Evolutionary conservation across 768 basidiomycete species (phyloP).

Genomic region (Dioszegia hungarica): DNA sequence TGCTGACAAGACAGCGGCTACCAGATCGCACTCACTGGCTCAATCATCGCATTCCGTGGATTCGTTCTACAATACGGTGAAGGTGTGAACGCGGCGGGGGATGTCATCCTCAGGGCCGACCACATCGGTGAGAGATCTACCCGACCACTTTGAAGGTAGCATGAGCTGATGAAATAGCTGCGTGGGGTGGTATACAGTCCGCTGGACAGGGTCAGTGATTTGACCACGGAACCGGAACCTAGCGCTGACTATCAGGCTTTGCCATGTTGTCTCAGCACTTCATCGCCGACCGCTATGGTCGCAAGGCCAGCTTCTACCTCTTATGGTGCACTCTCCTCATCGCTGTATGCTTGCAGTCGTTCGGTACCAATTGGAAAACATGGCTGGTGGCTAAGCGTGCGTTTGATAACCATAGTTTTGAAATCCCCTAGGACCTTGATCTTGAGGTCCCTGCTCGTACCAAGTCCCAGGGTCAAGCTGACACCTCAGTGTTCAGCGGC

Average conservation of each 20-base stretch:
- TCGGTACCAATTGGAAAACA: constrained; percentile 12
- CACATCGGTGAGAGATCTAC: background rate
- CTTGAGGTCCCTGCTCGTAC: too few species aligned
- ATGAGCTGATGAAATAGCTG: constrained; percentile 16
- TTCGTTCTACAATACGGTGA: constrained; percentile 36
- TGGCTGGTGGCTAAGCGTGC: constrained; percentile 26
- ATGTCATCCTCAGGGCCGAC: constrained; percentile 3
- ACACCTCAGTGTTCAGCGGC: constrained; percentile 18
- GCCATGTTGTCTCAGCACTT: constrained; percentile 6
- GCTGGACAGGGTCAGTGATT: constrained; percentile 28
- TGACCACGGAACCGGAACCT: constrained; percentile 16
- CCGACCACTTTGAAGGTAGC: background rate
- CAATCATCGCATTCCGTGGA: constrained; percentile 35
- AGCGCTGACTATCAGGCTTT: constrained; percentile 1
- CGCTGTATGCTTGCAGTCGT: constrained; percentile 10
- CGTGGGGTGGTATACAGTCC: constrained; percentile 28
- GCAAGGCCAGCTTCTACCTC: constrained; percentile 29
- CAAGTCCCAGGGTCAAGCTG: background rate
- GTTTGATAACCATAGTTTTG: too few species aligned
- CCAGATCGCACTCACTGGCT: constrained; percentile 31
- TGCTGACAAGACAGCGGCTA: constrained; percentile 8
- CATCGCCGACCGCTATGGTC: constrained; percentile 31
- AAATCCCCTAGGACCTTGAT: too few species aligned
- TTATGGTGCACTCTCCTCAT: constrained; percentile 23
- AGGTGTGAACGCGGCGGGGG: background rate